Evolutionary conservation across 2,329 filamentous ascomycete species (phyloP).

Genomic region (Laburnicola sp.): DNA sequence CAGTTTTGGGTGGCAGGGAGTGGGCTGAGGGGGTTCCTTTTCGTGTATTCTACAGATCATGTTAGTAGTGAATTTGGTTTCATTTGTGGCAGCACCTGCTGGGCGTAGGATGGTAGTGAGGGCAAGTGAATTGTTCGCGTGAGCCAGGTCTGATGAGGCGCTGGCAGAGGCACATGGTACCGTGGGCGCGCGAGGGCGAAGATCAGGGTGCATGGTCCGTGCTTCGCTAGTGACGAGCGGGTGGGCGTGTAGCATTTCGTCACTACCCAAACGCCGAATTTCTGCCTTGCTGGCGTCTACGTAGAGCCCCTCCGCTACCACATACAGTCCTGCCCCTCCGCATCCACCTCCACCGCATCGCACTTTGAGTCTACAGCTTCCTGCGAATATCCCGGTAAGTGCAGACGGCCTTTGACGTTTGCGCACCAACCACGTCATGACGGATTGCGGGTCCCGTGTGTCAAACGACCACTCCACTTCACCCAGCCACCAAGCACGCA

Average conservation of each 20-base stretch:
- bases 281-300: constrained; percentile 26
- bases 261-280: constrained; percentile 36
- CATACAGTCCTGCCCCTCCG: constrained; percentile 22
- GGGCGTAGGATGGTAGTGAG: background rate
- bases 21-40: constrained; percentile 38
- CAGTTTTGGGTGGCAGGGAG: constrained; percentile 35
- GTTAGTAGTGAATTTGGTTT: constrained; percentile 45
- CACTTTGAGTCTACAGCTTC: background rate
- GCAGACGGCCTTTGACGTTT: constrained; percentile 24
- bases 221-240: constrained; percentile 23
- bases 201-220: constrained; percentile 31
- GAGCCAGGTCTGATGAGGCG: constrained; percentile 14
- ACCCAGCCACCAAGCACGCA: constrained; percentile 29
- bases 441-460: constrained; percentile 33
- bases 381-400: constrained; percentile 29
- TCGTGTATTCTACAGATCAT: constrained; percentile 49
- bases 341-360: background rate
- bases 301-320: no score
- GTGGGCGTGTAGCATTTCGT: constrained; percentile 37
- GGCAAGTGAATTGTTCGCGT: constrained; percentile 1
- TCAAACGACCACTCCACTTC: constrained; percentile 16
- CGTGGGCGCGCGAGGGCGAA: constrained; percentile 26
- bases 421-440: constrained; percentile 31
- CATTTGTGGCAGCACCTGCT: constrained; percentile 32
- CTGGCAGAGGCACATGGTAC: constrained; percentile 10